Conservation (phyloP, 306 rosid genomes). For the Vicia faba region DNA sequence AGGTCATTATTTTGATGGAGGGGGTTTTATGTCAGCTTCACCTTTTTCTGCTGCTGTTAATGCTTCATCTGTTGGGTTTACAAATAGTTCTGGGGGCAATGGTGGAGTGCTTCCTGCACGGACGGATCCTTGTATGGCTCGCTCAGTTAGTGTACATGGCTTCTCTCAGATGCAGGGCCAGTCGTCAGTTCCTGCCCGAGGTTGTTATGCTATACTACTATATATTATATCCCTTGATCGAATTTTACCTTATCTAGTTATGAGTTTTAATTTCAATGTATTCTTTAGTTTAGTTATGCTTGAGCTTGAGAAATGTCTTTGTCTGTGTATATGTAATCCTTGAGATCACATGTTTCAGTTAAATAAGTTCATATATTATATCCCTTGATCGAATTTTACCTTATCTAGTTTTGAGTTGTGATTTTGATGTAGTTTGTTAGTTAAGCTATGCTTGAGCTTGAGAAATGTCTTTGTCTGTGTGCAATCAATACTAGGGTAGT, state of each 20-base stretch:
- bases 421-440: not conserved
- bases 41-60: too few relatives aligned
- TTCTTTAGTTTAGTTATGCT: constrained; percentile 8
- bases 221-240: constrained; percentile 3
- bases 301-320: too few relatives aligned
- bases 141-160: too few relatives aligned
- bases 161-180: constrained; percentile 79
- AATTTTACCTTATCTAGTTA: constrained; percentile 25
- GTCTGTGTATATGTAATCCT: too few relatives aligned
- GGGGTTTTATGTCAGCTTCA: too few relatives aligned
- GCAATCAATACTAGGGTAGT: too few relatives aligned
- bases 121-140: too few relatives aligned
- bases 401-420: constrained; percentile 31
- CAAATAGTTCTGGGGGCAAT: too few relatives aligned
- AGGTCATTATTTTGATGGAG: too few relatives aligned
- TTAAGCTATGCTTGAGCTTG: constrained; percentile 18
- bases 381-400: constrained; percentile 8
- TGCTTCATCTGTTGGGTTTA: too few relatives aligned
- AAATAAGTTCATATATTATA: not conserved
- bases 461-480: too few relatives aligned
- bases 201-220: constrained; percentile 43
- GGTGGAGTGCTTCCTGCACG: too few relatives aligned
- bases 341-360: constrained; percentile 15
- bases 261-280: constrained; percentile 14
- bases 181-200: constrained; percentile 62